A percentile compares a stretch with the other conserved stretches of the same genome.
These are phyloP conservation scores for Nowakowskiella sp. DNA, from an alignment of 192 early-diverging fungal genomes.

Conservation along the genomic window DNA sequence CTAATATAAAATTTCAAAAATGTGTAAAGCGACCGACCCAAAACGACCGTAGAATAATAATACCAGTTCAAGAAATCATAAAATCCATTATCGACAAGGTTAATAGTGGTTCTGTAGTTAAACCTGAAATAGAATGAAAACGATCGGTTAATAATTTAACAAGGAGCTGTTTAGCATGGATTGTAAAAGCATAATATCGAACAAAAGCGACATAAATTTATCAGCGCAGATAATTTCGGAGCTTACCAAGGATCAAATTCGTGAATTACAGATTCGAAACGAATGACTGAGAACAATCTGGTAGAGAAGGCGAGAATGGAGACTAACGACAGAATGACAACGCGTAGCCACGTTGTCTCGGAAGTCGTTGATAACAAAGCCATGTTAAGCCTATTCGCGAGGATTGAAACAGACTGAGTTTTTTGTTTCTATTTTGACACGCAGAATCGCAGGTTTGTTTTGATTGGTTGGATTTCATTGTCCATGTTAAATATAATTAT, in stretches of 20 bases:
- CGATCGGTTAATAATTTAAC: neutral
- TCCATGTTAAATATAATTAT: too few relatives aligned
- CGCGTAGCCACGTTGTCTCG: conserved; percentile 48
- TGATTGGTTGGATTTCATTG: too few relatives aligned
- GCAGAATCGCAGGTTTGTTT: too few relatives aligned
- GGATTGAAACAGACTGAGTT: too few relatives aligned
- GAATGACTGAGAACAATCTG: conserved; percentile 94
- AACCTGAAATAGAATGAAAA: conserved; percentile 48
- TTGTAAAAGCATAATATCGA: neutral
- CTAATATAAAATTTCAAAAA: conserved; percentile 8
- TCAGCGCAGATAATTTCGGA: neutral
- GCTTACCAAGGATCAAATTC: conserved; percentile 95
- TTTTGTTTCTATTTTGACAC: too few relatives aligned
- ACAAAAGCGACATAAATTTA: conserved; percentile 5
- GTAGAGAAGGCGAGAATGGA: conserved; percentile 77
- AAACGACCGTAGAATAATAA: conserved; percentile 3
- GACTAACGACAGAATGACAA: conserved; percentile 83
- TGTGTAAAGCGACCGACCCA: neutral
- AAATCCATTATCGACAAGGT: conserved; percentile 86
- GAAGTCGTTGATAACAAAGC: neutral
- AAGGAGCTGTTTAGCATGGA: neutral
- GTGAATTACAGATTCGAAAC: conserved; percentile 98
- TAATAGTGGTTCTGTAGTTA: conserved; percentile 93
- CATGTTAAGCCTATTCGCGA: too few relatives aligned
- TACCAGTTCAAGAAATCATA: conserved; percentile 99